Evolutionary conservation across 1,284 basidiomycete genomes (phyloP).

Genomic region (Ustanciosporium gigantosporum): DNA sequence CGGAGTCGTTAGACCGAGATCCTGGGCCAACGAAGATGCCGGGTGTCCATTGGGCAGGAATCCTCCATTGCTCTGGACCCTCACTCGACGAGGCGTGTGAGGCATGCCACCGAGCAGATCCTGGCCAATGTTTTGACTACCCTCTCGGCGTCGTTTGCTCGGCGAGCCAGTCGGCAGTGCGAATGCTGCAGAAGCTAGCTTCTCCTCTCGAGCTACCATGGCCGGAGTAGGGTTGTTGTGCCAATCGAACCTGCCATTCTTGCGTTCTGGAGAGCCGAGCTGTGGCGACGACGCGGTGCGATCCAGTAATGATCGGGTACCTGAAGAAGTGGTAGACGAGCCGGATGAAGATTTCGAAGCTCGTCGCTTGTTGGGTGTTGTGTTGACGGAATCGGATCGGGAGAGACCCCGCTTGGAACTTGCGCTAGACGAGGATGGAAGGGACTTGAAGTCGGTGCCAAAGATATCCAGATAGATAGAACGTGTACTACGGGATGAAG

Average conservation of each 20-base stretch:
- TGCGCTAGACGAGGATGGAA: neutral
- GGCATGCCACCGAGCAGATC: neutral
- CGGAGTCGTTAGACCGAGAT: slow-evolving; percentile 33
- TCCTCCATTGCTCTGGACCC: slow-evolving; percentile 20
- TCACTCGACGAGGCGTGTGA: slow-evolving; percentile 7
- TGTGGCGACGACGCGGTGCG: slow-evolving; percentile 36
- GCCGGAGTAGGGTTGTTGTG: slow-evolving; percentile 39
- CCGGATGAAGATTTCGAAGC: neutral
- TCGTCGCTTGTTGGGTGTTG: slow-evolving; percentile 6
- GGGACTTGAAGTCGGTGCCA: slow-evolving; percentile 18
- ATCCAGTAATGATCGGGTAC: slow-evolving; percentile 17
- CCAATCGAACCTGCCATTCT: slow-evolving; percentile 35
- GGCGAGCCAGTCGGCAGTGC: slow-evolving; percentile 24
- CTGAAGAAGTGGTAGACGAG: neutral
- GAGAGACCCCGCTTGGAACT: neutral
- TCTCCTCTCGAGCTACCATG: slow-evolving; percentile 25
- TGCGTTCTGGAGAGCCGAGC: slow-evolving; percentile 39
- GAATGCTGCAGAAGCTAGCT: slow-evolving; percentile 14
- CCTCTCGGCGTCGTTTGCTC: slow-evolving; percentile 19
- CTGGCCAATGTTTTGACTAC: slow-evolving; percentile 6
- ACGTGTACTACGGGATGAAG: slow-evolving; percentile 12
- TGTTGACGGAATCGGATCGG: slow-evolving; percentile 4
- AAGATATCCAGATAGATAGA: slow-evolving; percentile 40
- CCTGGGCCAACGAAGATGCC: slow-evolving; percentile 46
- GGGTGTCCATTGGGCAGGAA: slow-evolving; percentile 47